Conservation (phyloP, 148 eudicot species). For the Camellia japonica region DNA sequence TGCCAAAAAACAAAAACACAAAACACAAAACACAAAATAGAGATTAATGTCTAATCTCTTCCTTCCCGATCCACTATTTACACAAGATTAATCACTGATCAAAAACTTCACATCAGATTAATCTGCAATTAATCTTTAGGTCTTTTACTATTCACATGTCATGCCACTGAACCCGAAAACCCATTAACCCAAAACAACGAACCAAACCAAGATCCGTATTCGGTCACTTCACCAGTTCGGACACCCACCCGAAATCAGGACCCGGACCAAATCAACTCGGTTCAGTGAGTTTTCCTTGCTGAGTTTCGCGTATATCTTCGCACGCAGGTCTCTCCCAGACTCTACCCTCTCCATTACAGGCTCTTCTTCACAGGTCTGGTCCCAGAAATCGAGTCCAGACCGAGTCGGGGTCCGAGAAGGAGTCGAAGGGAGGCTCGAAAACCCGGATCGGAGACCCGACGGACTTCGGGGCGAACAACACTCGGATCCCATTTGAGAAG, state of each 20-base stretch:
- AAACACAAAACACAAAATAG: not conserved
- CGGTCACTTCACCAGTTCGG: slow-evolving; percentile 52
- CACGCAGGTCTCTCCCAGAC: slow-evolving; percentile 58
- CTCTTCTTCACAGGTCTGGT: slow-evolving; percentile 34
- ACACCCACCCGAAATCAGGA: slow-evolving; percentile 64
- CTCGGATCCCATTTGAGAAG: slow-evolving; percentile 28
- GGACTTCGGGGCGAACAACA: slow-evolving; percentile 38
- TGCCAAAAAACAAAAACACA: not conserved
- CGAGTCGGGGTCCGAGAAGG: slow-evolving; percentile 44
- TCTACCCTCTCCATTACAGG: slow-evolving; percentile 67
- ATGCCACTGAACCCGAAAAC: not conserved
- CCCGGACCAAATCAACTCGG: slow-evolving; percentile 38
- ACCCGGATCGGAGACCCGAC: slow-evolving; percentile 26
- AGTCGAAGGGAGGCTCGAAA: slow-evolving; percentile 40
- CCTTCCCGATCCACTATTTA: not conserved
- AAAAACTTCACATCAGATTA: not conserved
- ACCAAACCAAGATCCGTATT: not conserved
- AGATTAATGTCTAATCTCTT: not conserved
- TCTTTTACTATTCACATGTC: slow-evolving; percentile 14
- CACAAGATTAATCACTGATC: not conserved
- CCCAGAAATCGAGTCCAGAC: slow-evolving; percentile 44
- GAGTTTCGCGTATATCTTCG: slow-evolving; percentile 57
- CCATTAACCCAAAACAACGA: not conserved
- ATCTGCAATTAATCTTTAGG: not conserved
- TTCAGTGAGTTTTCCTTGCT: slow-evolving; percentile 62